Conservation (phyloP, 345 rosid genomes). For the Mangifera indica region DNA sequence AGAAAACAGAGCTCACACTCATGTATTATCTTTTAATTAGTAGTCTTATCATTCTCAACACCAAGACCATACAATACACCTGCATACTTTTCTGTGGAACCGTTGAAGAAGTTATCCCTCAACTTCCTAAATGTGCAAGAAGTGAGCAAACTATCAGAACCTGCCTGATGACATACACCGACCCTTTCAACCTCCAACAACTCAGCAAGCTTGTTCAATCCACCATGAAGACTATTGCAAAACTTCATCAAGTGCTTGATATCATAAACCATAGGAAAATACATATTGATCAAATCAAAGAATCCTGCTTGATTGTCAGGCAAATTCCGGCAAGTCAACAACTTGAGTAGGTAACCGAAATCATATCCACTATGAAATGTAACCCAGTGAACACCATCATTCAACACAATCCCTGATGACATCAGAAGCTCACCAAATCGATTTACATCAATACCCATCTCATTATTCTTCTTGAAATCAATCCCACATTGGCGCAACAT, state of each 20-base stretch:
- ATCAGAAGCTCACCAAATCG: constrained; percentile 85
- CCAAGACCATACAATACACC: constrained; percentile 92
- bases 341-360: constrained; percentile 80
- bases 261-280: constrained; percentile 75
- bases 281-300: constrained; percentile 57
- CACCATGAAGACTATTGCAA: constrained; percentile 83
- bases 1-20: constrained; percentile 51
- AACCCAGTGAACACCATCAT: constrained; percentile 67
- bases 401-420: constrained; percentile 84
- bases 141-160: constrained; percentile 92
- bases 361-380: constrained; percentile 88
- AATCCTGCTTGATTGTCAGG: constrained; percentile 63
- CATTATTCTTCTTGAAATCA: constrained; percentile 72
- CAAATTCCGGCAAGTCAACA: constrained; percentile 62
- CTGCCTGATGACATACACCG: constrained; percentile 83
- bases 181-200: constrained; percentile 84
- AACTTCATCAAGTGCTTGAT: constrained; percentile 90
- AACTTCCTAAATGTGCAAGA: constrained; percentile 81
- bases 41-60: constrained; percentile 66
- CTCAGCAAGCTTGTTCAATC: constrained; percentile 88
- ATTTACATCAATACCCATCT: constrained; percentile 71
- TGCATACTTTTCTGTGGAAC: constrained; percentile 64
- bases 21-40: constrained; percentile 48
- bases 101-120: constrained; percentile 71
- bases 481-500: constrained; percentile 73